Base-by-base conservation (phyloP, 139 green algal genomes). In the Monoraphidium neglectum region DNA sequence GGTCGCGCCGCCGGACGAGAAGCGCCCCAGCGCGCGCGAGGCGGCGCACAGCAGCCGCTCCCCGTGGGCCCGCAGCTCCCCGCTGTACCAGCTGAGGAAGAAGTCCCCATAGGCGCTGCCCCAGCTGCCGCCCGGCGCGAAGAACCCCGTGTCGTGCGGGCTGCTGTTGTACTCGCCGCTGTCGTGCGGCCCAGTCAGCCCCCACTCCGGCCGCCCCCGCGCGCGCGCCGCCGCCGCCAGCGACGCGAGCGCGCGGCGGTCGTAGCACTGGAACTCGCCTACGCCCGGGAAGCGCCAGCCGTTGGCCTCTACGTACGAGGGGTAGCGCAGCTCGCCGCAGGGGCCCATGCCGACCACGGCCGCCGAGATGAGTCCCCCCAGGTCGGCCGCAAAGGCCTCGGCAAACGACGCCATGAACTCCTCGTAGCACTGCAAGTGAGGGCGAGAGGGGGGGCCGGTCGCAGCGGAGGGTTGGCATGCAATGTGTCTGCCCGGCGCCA, bases 201-300 rank as follows among this genome's bases (percentile, higher is more conserved):
- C 88, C 85, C 87, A 93, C 70, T 91, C 86, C 3, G 82, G 78
- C 37, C 83, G 78, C 16, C 88, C 72, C 78, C 73, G 23, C 73
- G 63, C 23, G 77, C 76, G 23, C 80, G 79, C 66, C 71, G 70
- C 67, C 28, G 71, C 60, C 30, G 87, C 84, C 38, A 93, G 76
- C 12, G 68, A 81, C 18, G 84, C 85, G 12, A 91, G 80, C 30
- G 87, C 85, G 1, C 83, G 72, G 3, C 84, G 75, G 75, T 93
- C 88, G 68, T 92, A 93, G 74, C 88, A 93, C 70, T 93, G 88
- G 77, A 91, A 97, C 85, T 97, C 94, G 18, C 94, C 94, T 6
- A 95, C 86, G 54, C 91, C 91, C 10, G 93, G 93, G 60, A 98
- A 98, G 43, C 89, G 80, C 93, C 93, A 98, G 35, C 92, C 91